Conservation (phyloP, 2,329 filamentous ascomycete genomes). For the Venturia aucupariae region DNA sequence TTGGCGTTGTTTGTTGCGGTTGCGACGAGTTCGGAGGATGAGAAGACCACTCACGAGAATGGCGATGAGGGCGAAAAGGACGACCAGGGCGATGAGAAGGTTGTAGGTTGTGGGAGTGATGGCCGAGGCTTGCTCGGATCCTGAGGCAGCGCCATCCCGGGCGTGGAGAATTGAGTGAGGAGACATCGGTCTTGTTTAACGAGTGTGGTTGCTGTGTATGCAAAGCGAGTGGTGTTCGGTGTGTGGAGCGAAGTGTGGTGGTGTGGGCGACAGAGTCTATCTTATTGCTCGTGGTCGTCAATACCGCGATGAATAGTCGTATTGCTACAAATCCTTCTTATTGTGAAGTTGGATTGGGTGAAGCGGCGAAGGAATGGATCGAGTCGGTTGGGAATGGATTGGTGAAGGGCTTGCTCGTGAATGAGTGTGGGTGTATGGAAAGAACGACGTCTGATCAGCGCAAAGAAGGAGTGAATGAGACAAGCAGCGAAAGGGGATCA, state of each 20-base stretch:
- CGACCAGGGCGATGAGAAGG: conserved; percentile 70
- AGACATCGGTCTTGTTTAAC: background rate
- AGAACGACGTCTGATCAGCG: background rate
- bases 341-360: background rate
- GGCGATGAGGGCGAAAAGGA: conserved; percentile 65
- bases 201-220: background rate
- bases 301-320: conserved; percentile 4
- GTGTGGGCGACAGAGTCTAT: background rate
- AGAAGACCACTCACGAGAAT: conserved; percentile 59
- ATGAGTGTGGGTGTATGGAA: conserved; percentile 1
- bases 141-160: background rate
- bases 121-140: background rate
- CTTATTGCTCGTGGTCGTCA: background rate
- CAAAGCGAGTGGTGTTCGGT: background rate
- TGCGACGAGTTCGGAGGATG: conserved; percentile 60
- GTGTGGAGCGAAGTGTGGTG: background rate
- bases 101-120: conserved; percentile 52
- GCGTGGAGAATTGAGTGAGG: background rate
- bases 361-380: background rate
- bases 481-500: background rate
- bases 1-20: conserved; percentile 28
- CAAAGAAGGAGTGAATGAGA: background rate
- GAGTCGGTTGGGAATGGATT: background rate
- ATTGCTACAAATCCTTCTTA: background rate
- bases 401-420: background rate